These are phyloP conservation scores for Mycena maculata DNA, from an alignment of 768 basidiomycete genomes.

Conservation along the genomic window DNA sequence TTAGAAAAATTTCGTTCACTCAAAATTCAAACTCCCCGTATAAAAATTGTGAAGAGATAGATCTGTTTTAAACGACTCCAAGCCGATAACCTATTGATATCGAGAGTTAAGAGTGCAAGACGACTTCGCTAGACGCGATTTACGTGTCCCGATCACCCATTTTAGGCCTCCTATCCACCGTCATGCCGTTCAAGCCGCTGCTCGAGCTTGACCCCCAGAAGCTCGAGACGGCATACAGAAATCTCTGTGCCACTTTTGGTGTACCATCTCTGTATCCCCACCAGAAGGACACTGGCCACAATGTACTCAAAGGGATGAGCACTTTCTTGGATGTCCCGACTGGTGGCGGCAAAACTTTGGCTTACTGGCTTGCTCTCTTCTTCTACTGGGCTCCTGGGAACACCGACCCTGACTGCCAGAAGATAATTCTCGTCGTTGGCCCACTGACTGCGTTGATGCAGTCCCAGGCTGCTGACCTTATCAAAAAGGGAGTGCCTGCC, in stretches of 20 bases:
- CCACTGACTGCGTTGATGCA: conserved; percentile 6
- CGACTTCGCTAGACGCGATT: too few species aligned
- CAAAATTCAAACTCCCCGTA: not conserved
- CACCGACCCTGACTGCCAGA: not conserved
- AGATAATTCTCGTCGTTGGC: conserved; percentile 9
- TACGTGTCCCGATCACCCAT: too few species aligned
- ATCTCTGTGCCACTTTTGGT: too few species aligned
- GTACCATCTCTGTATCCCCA: not conserved
- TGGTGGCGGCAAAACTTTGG: conserved; percentile 11
- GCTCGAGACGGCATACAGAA: too few species aligned
- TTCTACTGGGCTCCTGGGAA: conserved; percentile 6
- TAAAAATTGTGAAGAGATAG: not conserved
- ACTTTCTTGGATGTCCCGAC: conserved; percentile 6
- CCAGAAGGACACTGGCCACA: not conserved
- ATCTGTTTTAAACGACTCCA: not conserved
- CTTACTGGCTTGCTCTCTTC: conserved; percentile 18
- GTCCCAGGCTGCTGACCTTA: not conserved
- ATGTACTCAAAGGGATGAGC: not conserved
- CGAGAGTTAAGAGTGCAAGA: too few species aligned
- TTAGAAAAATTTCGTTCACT: not conserved
- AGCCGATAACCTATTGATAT: not conserved
- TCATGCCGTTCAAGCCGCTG: too few species aligned
- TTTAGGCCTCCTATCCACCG: too few species aligned
- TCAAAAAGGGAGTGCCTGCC: not conserved
- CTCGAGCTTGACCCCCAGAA: too few species aligned